These are phyloP conservation scores for Glonium stellatum DNA, from an alignment of 495 filamentous ascomycete species.

Conservation along the genomic window DNA sequence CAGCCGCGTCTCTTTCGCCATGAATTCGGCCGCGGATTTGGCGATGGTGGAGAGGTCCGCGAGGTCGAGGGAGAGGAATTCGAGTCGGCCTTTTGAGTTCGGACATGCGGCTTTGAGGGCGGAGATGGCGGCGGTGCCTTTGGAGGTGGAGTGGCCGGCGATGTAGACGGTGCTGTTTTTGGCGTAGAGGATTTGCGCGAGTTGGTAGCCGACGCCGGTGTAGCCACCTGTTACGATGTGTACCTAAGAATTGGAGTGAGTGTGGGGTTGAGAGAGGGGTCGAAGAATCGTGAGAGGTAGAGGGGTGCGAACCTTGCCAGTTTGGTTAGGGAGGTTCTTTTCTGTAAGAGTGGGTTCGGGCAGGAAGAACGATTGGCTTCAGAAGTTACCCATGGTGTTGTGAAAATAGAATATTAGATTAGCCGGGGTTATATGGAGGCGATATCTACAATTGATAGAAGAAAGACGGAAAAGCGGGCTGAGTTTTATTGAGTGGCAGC, in stretches of 20 bases:
- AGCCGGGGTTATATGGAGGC: too few species aligned
- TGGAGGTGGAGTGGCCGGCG: constrained; percentile 30
- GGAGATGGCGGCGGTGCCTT: constrained; percentile 35
- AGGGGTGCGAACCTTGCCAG: background rate
- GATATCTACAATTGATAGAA: too few species aligned
- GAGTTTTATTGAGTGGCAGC: too few species aligned
- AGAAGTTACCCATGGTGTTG: background rate
- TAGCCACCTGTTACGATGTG: constrained; percentile 22
- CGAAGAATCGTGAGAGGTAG: background rate
- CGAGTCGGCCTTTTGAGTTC: constrained; percentile 31
- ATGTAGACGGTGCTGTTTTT: constrained; percentile 38
- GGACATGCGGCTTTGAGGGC: constrained; percentile 22
- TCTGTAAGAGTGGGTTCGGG: background rate
- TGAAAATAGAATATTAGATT: too few species aligned
- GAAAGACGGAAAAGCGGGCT: too few species aligned
- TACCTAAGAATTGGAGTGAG: background rate
- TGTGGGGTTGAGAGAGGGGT: background rate
- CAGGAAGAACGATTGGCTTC: background rate
- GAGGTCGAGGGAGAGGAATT: constrained; percentile 40
- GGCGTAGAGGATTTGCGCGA: constrained; percentile 38
- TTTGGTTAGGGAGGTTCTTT: constrained; percentile 2
- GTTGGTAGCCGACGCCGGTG: constrained; percentile 34
- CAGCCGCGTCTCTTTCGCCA: constrained; percentile 36
- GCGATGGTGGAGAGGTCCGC: constrained; percentile 42
- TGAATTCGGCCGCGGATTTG: constrained; percentile 36